phyloP scores from a whole-genome alignment of 495 filamentous ascomycete genomes.

The Sordaria brevicollis region DNA sequence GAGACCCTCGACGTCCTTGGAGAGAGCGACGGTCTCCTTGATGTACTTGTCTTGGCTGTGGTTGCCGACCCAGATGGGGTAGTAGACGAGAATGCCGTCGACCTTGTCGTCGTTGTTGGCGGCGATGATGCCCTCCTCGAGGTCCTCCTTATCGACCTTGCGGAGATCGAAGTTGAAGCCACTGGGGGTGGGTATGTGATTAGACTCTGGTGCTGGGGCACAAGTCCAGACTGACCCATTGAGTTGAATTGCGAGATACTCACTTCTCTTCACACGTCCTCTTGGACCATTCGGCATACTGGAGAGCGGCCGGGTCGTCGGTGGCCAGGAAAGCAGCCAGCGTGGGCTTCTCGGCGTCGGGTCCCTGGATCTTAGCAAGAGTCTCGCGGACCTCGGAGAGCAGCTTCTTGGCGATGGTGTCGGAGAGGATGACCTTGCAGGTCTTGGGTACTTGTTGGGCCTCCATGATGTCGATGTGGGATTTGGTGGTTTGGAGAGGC shows the following conservation, averaged over 20 bases:
- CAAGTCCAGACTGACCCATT: not conserved
- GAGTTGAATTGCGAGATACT: slow-evolving; percentile 22
- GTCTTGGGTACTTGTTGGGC: slow-evolving; percentile 42
- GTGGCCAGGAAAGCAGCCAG: slow-evolving; percentile 90
- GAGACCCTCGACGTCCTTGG: slow-evolving; percentile 93
- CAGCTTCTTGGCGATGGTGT: slow-evolving; percentile 69
- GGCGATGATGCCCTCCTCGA: slow-evolving; percentile 74
- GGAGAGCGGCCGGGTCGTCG: slow-evolving; percentile 74
- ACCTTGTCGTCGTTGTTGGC: slow-evolving; percentile 71
- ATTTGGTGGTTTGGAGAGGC: not conserved
- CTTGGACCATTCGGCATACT: slow-evolving; percentile 95
- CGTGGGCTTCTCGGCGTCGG: slow-evolving; percentile 46
- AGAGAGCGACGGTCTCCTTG: slow-evolving; percentile 81
- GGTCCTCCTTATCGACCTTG: slow-evolving; percentile 68
- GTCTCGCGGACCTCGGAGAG: slow-evolving; percentile 66
- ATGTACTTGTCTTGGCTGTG: slow-evolving; percentile 82
- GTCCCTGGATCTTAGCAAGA: slow-evolving; percentile 50
- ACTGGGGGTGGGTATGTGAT: slow-evolving; percentile 33
- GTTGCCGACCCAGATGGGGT: slow-evolving; percentile 76
- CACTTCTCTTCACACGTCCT: slow-evolving; percentile 94
- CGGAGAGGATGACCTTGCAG: slow-evolving; percentile 87
- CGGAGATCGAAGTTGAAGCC: slow-evolving; percentile 83
- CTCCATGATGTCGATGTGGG: slow-evolving; percentile 21
- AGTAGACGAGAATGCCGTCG: slow-evolving; percentile 96
- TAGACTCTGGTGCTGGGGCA: slow-evolving; percentile 2